Base-by-base conservation (phyloP, 169 alveolate species). In the Cyclospora cayetanensis region DNA sequence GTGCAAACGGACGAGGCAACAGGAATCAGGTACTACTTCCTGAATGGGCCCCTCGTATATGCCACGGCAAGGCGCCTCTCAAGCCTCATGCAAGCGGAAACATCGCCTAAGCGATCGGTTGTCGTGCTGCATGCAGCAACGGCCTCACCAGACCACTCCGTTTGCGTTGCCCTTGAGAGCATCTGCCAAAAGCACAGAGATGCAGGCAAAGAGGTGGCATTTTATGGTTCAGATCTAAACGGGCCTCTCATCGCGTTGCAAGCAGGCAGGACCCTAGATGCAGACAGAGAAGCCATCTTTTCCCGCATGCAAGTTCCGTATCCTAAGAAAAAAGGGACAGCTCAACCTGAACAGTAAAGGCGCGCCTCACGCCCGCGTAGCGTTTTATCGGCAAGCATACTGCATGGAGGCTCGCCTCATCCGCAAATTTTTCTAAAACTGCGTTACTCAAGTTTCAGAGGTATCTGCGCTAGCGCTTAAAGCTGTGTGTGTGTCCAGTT, bases 41-140 rank as follows among this genome's bases (percentile, higher is more conserved):
- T 84, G n/a, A 55, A 84, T 37, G 90, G 90, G 5, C 90, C 82
- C 22, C 66, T 88, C 22, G 50, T 88, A 39, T 88, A 55, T 43
- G 60, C 52, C n/a, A 88, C 87, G 31, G 37, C 34, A 39, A 66
- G n/a, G 74, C 74, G 34, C 31, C 79, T 20, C 39, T 25, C 41
- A 18, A 18, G 34, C 22, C 18, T 2, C 50, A 66, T 34, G 25
- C 72, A 25, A 60, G 72, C 72, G 60, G n/a, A 46, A 15, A 27
- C 12, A 18, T 39, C 79, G 0, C 79, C 79, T 5, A 25, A 66
- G 2, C 79, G 79, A 7, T 66, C 79, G 50, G 79, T 66, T 43
- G 79, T 66, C 42, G 22, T 66, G 79, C 46, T 66, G 79, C 79
- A 66, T 25, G 41, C 43, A 66, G 79, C 79, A 66, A 43, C 79